phyloP scores from a whole-genome alignment of 495 filamentous ascomycete genomes.

The Physcia stellaris region DNA sequence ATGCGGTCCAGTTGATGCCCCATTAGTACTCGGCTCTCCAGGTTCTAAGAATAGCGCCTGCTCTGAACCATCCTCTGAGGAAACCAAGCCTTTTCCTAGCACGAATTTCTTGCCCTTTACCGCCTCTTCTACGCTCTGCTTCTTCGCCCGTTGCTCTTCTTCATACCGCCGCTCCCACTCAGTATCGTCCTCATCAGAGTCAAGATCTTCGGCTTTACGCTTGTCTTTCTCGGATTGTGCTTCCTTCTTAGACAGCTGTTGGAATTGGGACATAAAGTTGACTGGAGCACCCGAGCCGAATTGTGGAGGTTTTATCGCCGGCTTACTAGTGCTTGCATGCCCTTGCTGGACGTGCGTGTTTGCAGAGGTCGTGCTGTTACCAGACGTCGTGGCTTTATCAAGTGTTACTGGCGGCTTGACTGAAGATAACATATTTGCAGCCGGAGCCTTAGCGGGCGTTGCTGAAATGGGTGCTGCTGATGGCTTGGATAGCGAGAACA shows the following conservation, averaged over 20 bases:
- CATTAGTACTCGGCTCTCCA: slow-evolving; percentile 4
- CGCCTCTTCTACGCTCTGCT: slow-evolving; percentile 21
- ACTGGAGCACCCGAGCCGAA: slow-evolving; percentile 8
- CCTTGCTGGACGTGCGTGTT: too few relatives aligned
- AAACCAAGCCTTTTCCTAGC: slow-evolving; percentile 29
- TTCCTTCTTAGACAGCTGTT: slow-evolving; percentile 10
- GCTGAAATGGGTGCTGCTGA: too few relatives aligned
- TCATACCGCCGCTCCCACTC: slow-evolving; percentile 35
- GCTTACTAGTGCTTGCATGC: too few relatives aligned
- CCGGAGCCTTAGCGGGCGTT: too few relatives aligned
- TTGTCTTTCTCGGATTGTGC: slow-evolving; percentile 31
- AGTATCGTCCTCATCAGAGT: slow-evolving; percentile 39
- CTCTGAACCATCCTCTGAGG: neutral
- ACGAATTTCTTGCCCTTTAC: slow-evolving; percentile 24
- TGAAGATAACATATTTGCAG: too few relatives aligned
- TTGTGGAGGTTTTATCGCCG: too few relatives aligned
- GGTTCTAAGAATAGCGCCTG: neutral
- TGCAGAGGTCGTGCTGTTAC: too few relatives aligned
- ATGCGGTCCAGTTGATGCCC: slow-evolving; percentile 10
- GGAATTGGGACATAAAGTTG: slow-evolving; percentile 21
- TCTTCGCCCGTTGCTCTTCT: slow-evolving; percentile 32
- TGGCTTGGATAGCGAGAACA: too few relatives aligned
- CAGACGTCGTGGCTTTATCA: too few relatives aligned
- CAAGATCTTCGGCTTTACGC: slow-evolving; percentile 42
- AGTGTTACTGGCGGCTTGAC: too few relatives aligned